A percentile compares a stretch with the other conserved stretches of the same genome.
These are phyloP conservation scores for Talaromyces sp. DNA, from an alignment of 2,329 filamentous ascomycete species.

Conservation along the genomic window DNA sequence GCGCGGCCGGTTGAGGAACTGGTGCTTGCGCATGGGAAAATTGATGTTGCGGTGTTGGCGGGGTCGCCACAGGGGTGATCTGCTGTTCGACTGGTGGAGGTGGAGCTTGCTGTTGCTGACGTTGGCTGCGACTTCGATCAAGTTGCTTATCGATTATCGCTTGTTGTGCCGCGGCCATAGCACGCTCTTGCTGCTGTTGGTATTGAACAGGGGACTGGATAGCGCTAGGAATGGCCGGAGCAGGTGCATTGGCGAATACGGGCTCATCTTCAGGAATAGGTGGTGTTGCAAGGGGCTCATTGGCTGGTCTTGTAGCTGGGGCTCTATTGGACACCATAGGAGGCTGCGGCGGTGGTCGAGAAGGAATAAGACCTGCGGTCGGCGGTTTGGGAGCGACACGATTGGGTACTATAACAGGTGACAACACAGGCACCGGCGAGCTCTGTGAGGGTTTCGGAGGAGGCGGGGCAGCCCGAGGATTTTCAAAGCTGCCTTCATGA, in stretches of 20 bases:
- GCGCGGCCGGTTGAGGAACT: conserved; percentile 23
- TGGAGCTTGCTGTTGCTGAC: conserved; percentile 52
- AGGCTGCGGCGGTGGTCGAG: conserved; percentile 44
- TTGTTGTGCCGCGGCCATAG: conserved; percentile 74
- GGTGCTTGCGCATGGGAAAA: conserved; percentile 12
- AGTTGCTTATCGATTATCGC: conserved; percentile 67
- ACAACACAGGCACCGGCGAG: conserved; percentile 41
- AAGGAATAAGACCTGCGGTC: conserved; percentile 39
- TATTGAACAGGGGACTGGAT: conserved; percentile 45
- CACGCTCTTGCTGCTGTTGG: conserved; percentile 76
- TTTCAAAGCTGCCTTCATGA: conserved; percentile 93
- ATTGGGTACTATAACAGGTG: conserved; percentile 59
- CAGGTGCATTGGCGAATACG: conserved; percentile 33
- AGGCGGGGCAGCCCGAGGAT: conserved; percentile 87
- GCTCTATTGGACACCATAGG: conserved; percentile 40
- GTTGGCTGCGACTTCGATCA: conserved; percentile 70
- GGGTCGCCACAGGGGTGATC: conserved; percentile 8
- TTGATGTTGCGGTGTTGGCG: conserved; percentile 10
- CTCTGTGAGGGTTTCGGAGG: conserved; percentile 57
- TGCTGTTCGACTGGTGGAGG: conserved; percentile 50
- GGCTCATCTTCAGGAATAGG: conserved; percentile 55
- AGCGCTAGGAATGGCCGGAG: conserved; percentile 23
- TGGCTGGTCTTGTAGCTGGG: conserved; percentile 33
- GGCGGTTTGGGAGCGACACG: conserved; percentile 88
- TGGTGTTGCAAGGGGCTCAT: conserved; percentile 54